Percentiles rank a stretch among this genome's conserved stretches.
Conservation (phyloP, 305 asterid genomes). For the Withania somnifera region DNA sequence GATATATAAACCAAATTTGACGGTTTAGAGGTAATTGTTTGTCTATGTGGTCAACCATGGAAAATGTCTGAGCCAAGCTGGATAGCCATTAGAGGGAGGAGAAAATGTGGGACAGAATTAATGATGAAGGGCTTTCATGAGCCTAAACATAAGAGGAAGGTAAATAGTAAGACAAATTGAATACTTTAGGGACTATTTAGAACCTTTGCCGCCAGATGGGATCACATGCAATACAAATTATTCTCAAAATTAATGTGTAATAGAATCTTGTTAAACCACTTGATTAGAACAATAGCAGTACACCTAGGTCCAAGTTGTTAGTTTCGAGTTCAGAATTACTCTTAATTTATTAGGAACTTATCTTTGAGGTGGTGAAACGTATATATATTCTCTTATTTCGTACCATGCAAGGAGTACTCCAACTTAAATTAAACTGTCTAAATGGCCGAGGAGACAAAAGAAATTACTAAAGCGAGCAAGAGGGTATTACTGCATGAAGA, state of each 20-base stretch:
- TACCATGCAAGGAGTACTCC: not conserved
- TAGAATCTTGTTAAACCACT: not conserved
- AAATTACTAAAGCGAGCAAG: not conserved
- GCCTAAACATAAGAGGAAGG: too few relatives aligned
- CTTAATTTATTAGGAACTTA: not conserved
- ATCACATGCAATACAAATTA: not conserved
- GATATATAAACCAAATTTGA: too few relatives aligned
- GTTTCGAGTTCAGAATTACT: not conserved
- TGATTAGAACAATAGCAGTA: not conserved
- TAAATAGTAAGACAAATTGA: too few relatives aligned
- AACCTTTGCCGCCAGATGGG: not conserved
- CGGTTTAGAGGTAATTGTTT: too few relatives aligned
- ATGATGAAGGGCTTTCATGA: too few relatives aligned
- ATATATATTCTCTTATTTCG: not conserved
- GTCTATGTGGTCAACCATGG: too few relatives aligned
- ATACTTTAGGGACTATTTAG: too few relatives aligned
- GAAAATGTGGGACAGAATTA: too few relatives aligned
- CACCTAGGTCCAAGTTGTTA: not conserved
- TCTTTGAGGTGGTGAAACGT: not conserved
- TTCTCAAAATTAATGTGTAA: not conserved
- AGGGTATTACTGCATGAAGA: not conserved
- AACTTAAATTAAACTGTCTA: not conserved
- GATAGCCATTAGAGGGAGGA: too few relatives aligned
- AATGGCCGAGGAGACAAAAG: not conserved
- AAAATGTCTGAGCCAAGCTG: too few relatives aligned